Percentiles rank a stretch among this genome's conserved stretches.
Evolutionary conservation across 2,329 filamentous ascomycete genomes (phyloP).

Genomic region (Talaromyces marneffei): DNA sequence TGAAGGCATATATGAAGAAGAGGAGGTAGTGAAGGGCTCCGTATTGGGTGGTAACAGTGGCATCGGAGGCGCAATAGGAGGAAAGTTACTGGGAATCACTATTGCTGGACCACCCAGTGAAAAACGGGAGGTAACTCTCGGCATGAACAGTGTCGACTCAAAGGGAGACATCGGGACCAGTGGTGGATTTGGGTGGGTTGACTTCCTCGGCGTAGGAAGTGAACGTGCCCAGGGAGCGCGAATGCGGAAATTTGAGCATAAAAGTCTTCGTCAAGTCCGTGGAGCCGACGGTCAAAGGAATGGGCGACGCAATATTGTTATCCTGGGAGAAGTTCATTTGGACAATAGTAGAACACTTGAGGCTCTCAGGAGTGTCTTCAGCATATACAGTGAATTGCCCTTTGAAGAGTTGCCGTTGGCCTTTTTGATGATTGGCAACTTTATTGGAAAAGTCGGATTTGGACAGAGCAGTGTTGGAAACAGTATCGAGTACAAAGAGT

Average conservation of each 20-base stretch:
- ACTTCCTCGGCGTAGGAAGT: slow-evolving; percentile 87
- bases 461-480: slow-evolving; percentile 65
- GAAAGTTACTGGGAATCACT: slow-evolving; percentile 82
- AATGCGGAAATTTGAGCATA: slow-evolving; percentile 74
- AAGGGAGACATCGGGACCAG: slow-evolving; percentile 47
- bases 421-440: slow-evolving; percentile 83
- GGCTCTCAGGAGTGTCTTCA: slow-evolving; percentile 72
- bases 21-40: slow-evolving; percentile 62
- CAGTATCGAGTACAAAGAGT: slow-evolving; percentile 94
- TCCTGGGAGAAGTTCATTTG: slow-evolving; percentile 80
- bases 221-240: slow-evolving; percentile 74
- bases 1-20: slow-evolving; percentile 94
- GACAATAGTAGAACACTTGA: slow-evolving; percentile 77
- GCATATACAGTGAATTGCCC: slow-evolving; percentile 62
- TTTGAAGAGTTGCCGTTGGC: slow-evolving; percentile 64
- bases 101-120: slow-evolving; percentile 90
- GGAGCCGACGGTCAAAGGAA: slow-evolving; percentile 23
- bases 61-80: slow-evolving; percentile 85
- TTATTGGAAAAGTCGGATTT: slow-evolving; percentile 56
- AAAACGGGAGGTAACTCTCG: slow-evolving; percentile 70
- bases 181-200: slow-evolving; percentile 92
- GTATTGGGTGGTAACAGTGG: slow-evolving; percentile 71
- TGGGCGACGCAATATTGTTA: slow-evolving; percentile 53
- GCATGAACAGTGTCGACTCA: slow-evolving; percentile 51
- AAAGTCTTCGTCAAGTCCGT: slow-evolving; percentile 49